A percentile compares a stretch with the other conserved stretches of the same genome.
phyloP scores from a whole-genome alignment of 164 flowering plant species.

The Malania oleifera region DNA sequence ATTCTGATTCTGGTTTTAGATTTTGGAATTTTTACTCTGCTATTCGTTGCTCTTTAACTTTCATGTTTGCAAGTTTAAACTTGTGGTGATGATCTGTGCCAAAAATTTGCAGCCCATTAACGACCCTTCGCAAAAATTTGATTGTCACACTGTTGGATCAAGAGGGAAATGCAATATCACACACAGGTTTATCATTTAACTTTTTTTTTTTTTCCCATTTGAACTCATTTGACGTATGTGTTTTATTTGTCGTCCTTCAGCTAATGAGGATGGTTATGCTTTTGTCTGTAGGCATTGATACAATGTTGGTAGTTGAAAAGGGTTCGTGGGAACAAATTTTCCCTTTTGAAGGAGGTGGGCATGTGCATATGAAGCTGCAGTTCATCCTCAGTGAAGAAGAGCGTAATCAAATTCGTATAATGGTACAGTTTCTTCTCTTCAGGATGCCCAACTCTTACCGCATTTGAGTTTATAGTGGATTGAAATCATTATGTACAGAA shows the following conservation, averaged over 20 bases:
- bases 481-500: background rate
- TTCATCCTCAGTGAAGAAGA: constrained; percentile 75
- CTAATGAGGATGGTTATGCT: constrained; percentile 8
- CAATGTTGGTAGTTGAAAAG: constrained; percentile 56
- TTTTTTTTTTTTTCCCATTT: background rate
- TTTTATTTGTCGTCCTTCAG: background rate
- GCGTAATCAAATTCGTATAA: constrained; percentile 42
- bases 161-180: constrained; percentile 59
- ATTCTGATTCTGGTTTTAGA: background rate
- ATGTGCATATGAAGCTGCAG: constrained; percentile 66
- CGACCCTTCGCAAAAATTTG: constrained; percentile 58
- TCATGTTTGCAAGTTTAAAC: constrained; percentile 6
- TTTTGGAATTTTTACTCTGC: no score
- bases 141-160: constrained; percentile 44
- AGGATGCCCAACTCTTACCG: background rate
- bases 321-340: constrained; percentile 71
- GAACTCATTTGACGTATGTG: background rate
- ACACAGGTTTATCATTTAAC: constrained; percentile 40
- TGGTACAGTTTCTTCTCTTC: constrained; percentile 36
- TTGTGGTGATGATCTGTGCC: background rate
- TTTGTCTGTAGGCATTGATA: constrained; percentile 43
- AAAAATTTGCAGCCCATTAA: constrained; percentile 52
- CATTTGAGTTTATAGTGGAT: background rate
- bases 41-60: background rate
- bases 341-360: constrained; percentile 65